Percentiles rank a stretch among this genome's conserved stretches.
Conservation (phyloP, 192 early-diverging fungal genomes). For the Coemansia guatemalensis region DNA sequence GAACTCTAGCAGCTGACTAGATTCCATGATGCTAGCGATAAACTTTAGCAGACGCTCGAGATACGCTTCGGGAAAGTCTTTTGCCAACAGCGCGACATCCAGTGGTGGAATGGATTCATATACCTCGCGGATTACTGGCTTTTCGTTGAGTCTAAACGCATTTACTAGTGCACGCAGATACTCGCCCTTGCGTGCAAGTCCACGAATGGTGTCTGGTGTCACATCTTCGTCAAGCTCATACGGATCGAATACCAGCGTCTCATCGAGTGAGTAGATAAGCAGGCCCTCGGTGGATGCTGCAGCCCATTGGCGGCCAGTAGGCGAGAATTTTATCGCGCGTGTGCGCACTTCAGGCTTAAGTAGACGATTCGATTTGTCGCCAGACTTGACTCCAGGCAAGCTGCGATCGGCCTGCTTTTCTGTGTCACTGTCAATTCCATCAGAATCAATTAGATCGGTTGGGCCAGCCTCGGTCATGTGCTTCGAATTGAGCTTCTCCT, state of each 20-base stretch:
- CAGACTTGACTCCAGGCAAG: constrained; percentile 84
- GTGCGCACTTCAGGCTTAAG: constrained; percentile 81
- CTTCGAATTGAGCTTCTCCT: constrained; percentile 83
- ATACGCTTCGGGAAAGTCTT: constrained; percentile 84
- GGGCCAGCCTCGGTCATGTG: constrained; percentile 96
- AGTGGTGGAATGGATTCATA: constrained; percentile 77
- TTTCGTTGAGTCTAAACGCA: constrained; percentile 92
- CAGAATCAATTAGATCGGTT: constrained; percentile 77
- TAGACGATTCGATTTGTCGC: constrained; percentile 79
- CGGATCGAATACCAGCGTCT: constrained; percentile 91
- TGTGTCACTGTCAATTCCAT: constrained; percentile 75
- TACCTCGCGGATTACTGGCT: constrained; percentile 69
- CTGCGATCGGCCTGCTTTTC: constrained; percentile 74
- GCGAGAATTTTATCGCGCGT: constrained; percentile 86
- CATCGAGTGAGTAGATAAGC: constrained; percentile 93
- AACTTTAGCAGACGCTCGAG: constrained; percentile 82
- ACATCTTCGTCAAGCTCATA: constrained; percentile 98
- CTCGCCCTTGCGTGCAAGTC: constrained; percentile 72
- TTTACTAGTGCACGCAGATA: constrained; percentile 88
- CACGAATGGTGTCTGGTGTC: constrained; percentile 82
- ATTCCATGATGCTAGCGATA: constrained; percentile 76
- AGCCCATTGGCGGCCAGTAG: constrained; percentile 93
- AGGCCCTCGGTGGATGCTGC: constrained; percentile 95
- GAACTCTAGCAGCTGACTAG: constrained; percentile 83
- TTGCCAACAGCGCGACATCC: constrained; percentile 74